Percentiles rank a stretch among this genome's conserved stretches.
phyloP scores from a whole-genome alignment of 1,284 basidiomycete species.

The Cryptococcus deneoformans region DNA sequence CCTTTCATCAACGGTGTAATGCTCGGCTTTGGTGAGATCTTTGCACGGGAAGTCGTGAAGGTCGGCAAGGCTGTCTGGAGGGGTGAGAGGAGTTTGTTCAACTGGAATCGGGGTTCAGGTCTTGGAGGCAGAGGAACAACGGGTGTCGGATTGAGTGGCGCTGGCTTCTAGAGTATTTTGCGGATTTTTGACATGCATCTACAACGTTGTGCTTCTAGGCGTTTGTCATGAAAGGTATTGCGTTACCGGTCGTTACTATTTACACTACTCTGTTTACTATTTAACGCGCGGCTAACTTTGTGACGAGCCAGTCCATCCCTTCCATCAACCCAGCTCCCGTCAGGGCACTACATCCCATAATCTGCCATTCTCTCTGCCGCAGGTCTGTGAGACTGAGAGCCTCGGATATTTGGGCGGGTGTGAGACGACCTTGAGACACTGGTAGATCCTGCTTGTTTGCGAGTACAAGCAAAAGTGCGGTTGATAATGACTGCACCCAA shows the following conservation, averaged over 20 bases:
- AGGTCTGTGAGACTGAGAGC: constrained; percentile 52
- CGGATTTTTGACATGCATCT: background rate
- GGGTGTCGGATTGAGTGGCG: constrained; percentile 40
- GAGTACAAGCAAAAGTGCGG: constrained; percentile 52
- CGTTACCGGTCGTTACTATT: too few relatives aligned
- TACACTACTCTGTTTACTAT: too few relatives aligned
- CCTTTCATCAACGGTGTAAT: constrained; percentile 98
- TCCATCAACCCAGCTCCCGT: constrained; percentile 47
- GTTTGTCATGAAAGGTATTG: background rate
- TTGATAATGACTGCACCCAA: constrained; percentile 38
- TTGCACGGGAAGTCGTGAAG: constrained; percentile 80
- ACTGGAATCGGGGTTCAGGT: constrained; percentile 12
- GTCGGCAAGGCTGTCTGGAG: constrained; percentile 56
- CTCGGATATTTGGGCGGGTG: constrained; percentile 53
- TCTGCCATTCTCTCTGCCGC: constrained; percentile 54
- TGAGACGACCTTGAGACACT: constrained; percentile 41
- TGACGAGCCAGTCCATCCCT: constrained; percentile 49
- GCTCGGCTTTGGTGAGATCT: constrained; percentile 97
- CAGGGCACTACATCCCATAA: constrained; percentile 54
- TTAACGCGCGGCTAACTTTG: constrained; percentile 30
- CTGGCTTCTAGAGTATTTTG: constrained; percentile 13
- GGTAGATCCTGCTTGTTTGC: constrained; percentile 57
- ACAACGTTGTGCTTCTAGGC: background rate
- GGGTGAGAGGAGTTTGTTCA: constrained; percentile 31
- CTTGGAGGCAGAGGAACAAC: constrained; percentile 22